These are phyloP conservation scores for Penicillium capsulatum DNA, from an alignment of 2,329 filamentous ascomycete genomes.

Conservation along the genomic window DNA sequence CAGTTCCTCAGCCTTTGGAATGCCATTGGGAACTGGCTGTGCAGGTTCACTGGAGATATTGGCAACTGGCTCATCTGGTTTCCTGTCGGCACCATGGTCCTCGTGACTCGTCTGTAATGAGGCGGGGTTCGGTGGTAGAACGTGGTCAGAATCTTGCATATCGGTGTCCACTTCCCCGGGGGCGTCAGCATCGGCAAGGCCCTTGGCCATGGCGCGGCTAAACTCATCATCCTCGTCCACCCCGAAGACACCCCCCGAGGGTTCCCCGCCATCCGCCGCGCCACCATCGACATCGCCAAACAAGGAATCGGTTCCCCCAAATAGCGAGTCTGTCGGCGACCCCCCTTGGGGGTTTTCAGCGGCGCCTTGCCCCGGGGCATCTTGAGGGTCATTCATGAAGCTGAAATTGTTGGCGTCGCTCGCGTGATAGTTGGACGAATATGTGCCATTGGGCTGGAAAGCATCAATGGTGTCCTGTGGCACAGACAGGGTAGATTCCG, in stretches of 20 bases:
- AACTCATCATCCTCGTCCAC: conserved; percentile 85
- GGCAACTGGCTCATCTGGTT: conserved; percentile 16
- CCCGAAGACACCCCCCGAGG: conserved; percentile 60
- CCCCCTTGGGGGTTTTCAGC: conserved; percentile 57
- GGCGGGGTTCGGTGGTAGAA: conserved; percentile 8
- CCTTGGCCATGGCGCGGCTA: conserved; percentile 65
- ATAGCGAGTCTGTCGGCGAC: conserved; percentile 73
- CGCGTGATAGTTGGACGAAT: conserved; percentile 69
- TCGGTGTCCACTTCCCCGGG: conserved; percentile 31
- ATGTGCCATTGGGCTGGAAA: conserved; percentile 58
- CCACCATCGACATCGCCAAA: conserved; percentile 75
- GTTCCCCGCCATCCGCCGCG: conserved; percentile 44
- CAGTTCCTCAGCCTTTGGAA: conserved; percentile 43
- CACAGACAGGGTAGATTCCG: conserved; percentile 68
- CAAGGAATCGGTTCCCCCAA: conserved; percentile 78
- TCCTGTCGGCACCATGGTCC: conserved; percentile 7
- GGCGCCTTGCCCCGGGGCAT: conserved; percentile 35
- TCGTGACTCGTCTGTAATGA: conserved; percentile 9
- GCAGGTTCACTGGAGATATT: conserved; percentile 17
- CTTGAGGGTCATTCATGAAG: conserved; percentile 37
- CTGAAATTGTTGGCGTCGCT: conserved; percentile 55
- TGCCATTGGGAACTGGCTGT: conserved; percentile 34
- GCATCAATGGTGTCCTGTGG: conserved; percentile 64
- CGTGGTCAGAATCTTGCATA: conserved; percentile 17
- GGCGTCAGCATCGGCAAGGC: conserved; percentile 49